These are phyloP conservation scores for Aspergillus fumigatus DNA, from an alignment of 2,329 filamentous ascomycete genomes.

Conservation along the genomic window DNA sequence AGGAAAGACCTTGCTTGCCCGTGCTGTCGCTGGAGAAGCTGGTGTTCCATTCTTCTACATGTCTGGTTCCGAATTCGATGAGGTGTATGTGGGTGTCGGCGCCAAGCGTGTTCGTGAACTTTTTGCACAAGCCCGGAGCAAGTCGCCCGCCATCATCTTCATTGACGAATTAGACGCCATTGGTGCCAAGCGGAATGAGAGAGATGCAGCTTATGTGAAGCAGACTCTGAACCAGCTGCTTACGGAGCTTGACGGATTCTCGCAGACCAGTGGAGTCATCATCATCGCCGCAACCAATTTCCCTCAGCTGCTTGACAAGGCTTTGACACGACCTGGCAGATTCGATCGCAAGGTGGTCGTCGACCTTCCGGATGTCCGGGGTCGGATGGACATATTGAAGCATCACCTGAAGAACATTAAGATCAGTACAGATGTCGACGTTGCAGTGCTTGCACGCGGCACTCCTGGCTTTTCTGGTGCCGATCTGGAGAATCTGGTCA, in stretches of 20 bases:
- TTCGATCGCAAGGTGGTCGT: slow-evolving; percentile 93
- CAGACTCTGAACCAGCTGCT: slow-evolving; percentile 96
- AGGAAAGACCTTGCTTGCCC: slow-evolving; percentile 91
- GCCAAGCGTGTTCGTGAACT: slow-evolving; percentile 93
- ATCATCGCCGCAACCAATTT: slow-evolving; percentile 97
- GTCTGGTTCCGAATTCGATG: slow-evolving; percentile 98
- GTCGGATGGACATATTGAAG: slow-evolving; percentile 85
- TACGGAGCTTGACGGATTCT: slow-evolving; percentile 95
- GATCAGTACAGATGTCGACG: slow-evolving; percentile 71
- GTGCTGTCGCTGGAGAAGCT: slow-evolving; percentile 93
- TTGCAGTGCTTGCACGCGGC: slow-evolving; percentile 76
- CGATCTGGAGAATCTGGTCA: slow-evolving; percentile 93
- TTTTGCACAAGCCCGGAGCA: slow-evolving; percentile 75
- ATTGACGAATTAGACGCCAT: slow-evolving; percentile 94
- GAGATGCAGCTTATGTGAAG: slow-evolving; percentile 91
- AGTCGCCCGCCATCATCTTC: slow-evolving; percentile 90
- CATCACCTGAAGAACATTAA: slow-evolving; percentile 93
- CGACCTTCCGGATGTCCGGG: slow-evolving; percentile 84
- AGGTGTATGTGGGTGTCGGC: slow-evolving; percentile 95
- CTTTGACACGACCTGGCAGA: slow-evolving; percentile 85
- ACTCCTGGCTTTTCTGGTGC: slow-evolving; percentile 92
- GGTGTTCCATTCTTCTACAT: slow-evolving; percentile 99
- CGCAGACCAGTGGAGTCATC: slow-evolving; percentile 89
- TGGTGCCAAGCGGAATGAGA: slow-evolving; percentile 85
- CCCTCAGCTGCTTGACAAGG: slow-evolving; percentile 89